Evolutionary conservation across 306 rosid species (phyloP), one percentile per base, ranked within the genome.

Genomic region (Cyclanthera cordifolia): DNA sequence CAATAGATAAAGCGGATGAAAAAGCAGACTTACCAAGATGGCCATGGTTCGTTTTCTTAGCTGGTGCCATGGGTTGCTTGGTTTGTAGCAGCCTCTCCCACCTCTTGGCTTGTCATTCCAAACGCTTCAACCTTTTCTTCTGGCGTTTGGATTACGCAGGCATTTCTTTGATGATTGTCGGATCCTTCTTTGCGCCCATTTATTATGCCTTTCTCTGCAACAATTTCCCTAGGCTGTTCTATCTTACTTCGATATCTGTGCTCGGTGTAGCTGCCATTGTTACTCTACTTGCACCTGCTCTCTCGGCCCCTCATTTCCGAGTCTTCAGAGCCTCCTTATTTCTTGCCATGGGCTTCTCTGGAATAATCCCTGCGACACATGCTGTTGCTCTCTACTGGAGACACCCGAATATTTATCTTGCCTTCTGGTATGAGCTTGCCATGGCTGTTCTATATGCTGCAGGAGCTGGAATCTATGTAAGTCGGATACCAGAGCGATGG

Each of bases 131-230:
- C 80, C 77, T 81, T 21, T 85, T 87, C 73, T 92, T 93, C 57
- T 93, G 98, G 98, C 93, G 94, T 50, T 64, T 93, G 19, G 98
- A 93, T 54, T 93, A 93, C n/a, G 91, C 89, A 0, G 98, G 98
- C 50, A 93, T 93, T 53, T 85, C 94, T 52, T 74, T 86, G 2
- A 89, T 92, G 98, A 89, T 89, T 50, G 91, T 93, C 10, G 84
- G 72, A 70, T 93, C 95, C 78, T 93, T 89, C 87, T 83, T 81
- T 30, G 89, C 96, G 58, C 98, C 98, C 54, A 78, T 93, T 39
- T 89, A 84, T 90, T 93, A 93, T 4, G 75, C 76, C 78, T 89
- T 93, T 75, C 81, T 71, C 73, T 93, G 94, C 87, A 70, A 82
- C 69, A 87, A 86, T 30, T n/a, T 32, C 13, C 23, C 79, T 16